A percentile compares a stretch with the other conserved stretches of the same genome.
phyloP scores from a whole-genome alignment of 2,329 filamentous ascomycete genomes.

The Alternaria atra region DNA sequence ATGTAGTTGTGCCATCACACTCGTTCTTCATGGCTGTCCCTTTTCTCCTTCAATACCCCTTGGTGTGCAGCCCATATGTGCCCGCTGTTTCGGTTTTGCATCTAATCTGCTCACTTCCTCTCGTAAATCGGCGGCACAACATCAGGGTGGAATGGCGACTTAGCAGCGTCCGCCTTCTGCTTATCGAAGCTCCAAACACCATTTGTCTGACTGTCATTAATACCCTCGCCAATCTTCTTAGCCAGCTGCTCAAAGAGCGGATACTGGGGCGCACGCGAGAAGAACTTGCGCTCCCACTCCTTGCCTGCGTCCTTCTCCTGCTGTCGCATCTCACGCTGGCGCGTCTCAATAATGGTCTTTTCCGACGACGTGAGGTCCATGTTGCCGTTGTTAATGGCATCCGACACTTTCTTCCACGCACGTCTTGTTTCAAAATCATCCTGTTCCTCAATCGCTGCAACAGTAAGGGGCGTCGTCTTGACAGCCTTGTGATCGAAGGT shows the following conservation, averaged over 20 bases:
- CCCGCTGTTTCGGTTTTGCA: too few relatives aligned
- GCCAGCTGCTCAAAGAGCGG: conserved; percentile 60
- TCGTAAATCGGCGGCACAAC: conserved; percentile 41
- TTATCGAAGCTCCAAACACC: conserved; percentile 75
- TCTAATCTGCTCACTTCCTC: conserved; percentile 13
- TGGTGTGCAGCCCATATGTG: too few relatives aligned
- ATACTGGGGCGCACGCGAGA: conserved; percentile 59
- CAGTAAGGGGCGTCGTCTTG: conserved; percentile 70
- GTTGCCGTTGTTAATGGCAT: conserved; percentile 80
- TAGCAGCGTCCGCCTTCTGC: conserved; percentile 54
- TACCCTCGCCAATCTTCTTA: conserved; percentile 54
- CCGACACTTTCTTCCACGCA: conserved; percentile 87
- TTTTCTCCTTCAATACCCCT: too few relatives aligned
- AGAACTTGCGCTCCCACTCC: conserved; percentile 86
- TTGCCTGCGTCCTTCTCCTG: conserved; percentile 77
- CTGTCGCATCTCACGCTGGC: conserved; percentile 79
- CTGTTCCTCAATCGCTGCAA: conserved; percentile 79
- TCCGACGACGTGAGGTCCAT: conserved; percentile 81
- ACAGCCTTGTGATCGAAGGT: conserved; percentile 58
- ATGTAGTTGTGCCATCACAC: too few relatives aligned
- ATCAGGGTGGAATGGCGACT: conserved; percentile 40
- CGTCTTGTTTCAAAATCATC: conserved; percentile 86
- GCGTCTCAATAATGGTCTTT: conserved; percentile 90
- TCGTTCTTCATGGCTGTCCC: too few relatives aligned
- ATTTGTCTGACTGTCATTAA: conserved; percentile 72